Evolutionary conservation across 176 grass and related monocot species (phyloP).

Genomic region (Ampelocalamus luodianensis): DNA sequence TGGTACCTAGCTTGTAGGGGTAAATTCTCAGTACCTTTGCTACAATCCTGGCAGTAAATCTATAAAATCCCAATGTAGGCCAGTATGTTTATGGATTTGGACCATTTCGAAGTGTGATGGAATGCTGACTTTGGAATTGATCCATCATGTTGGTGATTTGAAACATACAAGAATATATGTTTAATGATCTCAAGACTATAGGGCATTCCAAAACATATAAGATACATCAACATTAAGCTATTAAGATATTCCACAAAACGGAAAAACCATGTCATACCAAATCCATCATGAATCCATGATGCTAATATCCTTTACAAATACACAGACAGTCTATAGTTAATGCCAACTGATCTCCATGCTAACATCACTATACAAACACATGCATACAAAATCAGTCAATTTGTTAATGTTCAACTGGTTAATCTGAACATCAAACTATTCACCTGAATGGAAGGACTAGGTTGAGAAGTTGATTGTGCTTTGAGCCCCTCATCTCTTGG

Average conservation of each 20-base stretch:
- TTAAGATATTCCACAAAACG: constrained; percentile 23
- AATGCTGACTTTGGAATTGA: constrained; percentile 17
- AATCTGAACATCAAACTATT: constrained; percentile 36
- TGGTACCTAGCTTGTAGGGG: not conserved
- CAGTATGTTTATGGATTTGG: not conserved
- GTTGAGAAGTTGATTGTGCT: constrained; percentile 44
- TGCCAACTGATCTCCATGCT: constrained; percentile 17
- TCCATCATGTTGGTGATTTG: constrained; percentile 13
- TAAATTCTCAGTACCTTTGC: not conserved
- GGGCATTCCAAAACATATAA: constrained; percentile 5
- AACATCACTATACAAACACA: constrained; percentile 21
- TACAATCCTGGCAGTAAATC: constrained; percentile 2
- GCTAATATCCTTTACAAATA: not conserved
- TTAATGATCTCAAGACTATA: not conserved
- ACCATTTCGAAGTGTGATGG: not conserved
- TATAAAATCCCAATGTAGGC: not conserved
- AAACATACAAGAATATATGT: not conserved
- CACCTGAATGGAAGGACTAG: constrained; percentile 45
- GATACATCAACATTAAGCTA: not conserved
- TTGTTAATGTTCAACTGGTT: constrained; percentile 30
- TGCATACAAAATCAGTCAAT: constrained; percentile 5
- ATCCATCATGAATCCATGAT: constrained; percentile 8
- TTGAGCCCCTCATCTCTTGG: constrained; percentile 58
- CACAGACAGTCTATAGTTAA: not conserved
- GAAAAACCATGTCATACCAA: constrained; percentile 17